Evolutionary conservation across 2,329 filamentous ascomycete genomes (phyloP), one percentile per base, ranked within the genome.

Genomic region (Elsinoe australis): DNA sequence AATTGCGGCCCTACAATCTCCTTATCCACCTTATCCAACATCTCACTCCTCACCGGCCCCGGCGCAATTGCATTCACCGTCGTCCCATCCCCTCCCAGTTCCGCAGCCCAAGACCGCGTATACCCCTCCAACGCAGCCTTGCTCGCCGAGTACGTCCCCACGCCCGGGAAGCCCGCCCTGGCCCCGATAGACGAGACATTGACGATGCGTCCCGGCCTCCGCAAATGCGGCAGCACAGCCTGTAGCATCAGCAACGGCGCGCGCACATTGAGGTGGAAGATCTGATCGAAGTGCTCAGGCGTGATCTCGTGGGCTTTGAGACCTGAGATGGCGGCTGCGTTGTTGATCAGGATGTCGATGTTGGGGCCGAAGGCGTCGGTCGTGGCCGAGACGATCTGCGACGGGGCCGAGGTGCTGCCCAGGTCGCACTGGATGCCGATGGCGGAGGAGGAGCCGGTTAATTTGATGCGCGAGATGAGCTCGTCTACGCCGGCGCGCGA

Each of bases 71-170:
- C 41, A 33, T 31, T 46, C 21, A 28, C 38, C 0, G 78, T 82
- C 50, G 75, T 75, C 0, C 78, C 76, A 50, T 70, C 62, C 3
- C 52, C 58, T 0, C 78, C 78, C 6, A 82, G 63, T 61, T 83
- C 79, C 0, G 68, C 67, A 0, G 80, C 79, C 71, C 76, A 76
- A 35, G 67, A 71, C 5, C 78, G 66, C 7, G 79, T 82, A 48
- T 82, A 59, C 0, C 71, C 75, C 59, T 83, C 78, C 12, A 82
- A 59, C 4, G 77, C 79, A 0, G 75, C 76, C 57, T 82, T 82
- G 3, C 71, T 74, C 0, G 73, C 71, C 38, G 69, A 69, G 59
- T 82, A 82, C 2, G 78, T 58, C 1, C 70, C 66, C 2, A 75
- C 53, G 1, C 64, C 58, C 1, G 67, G 59, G 50, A 75, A 72